Evolutionary conservation across 371 early-diverging fungal species (phyloP), one percentile per base, ranked within the genome.

Genomic region (Mortierella sp.): DNA sequence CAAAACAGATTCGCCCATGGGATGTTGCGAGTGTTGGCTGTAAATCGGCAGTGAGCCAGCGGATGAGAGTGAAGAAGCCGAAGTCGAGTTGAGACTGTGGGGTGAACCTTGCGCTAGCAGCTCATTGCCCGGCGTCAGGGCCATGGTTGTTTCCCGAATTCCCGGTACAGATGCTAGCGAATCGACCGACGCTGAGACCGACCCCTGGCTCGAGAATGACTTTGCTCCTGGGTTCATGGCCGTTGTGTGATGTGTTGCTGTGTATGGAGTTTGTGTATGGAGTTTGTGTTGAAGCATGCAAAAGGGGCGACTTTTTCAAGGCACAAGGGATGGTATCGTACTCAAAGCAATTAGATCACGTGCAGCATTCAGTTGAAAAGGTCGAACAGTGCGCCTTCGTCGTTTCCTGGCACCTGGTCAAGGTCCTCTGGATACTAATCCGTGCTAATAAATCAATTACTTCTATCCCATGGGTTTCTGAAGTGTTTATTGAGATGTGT

Each of bases 31-130:
- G n/a, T 75, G 80, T 24, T 78, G 77, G 47, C 76, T 76, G 34
- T 80, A 68, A 43, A 76, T 66, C 26, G 79, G 80, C 26, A 80
- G 40, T 24, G 80, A 80, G 50, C 80, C 80, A 63, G 80, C 50
- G 31, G 80, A 80, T 37, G 72, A 72, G 44, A 80, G 61, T 2
- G 82, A 81, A 14, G 82, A 81, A 13, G 77, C 71, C 9, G 74
- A 74, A 40, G 82, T 81, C 8, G 82, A 81, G 70, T 72, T 76
- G 64, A 74, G 68, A 63, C 82, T 81, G 53, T 77, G 77, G 2
- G 77, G 77, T 14, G 82, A 77, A 22, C 79, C 79, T 34, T 79
- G 79, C 2, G 75, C 52, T 29, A 70, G 47, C 16, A 74, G 37
- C 41, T 79, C 79, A 55, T 75, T 74, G 40, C 31, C 65, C 13